Conservation (phyloP, 1,284 basidiomycete species). For the Malassezia caprae region DNA sequence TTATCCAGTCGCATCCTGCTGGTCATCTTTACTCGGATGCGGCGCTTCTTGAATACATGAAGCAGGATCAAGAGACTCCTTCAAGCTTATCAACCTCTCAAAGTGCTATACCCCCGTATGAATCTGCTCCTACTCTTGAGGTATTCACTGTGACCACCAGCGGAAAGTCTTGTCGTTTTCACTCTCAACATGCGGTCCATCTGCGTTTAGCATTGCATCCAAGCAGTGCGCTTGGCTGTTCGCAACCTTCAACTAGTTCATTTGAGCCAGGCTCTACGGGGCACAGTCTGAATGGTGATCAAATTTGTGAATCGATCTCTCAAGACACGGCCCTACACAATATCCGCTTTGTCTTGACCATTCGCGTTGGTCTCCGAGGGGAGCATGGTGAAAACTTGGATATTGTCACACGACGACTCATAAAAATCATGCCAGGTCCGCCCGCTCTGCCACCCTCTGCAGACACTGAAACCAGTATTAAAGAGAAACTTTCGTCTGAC, state of each 20-base stretch:
- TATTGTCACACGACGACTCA: constrained; percentile 22
- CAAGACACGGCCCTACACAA: constrained; percentile 42
- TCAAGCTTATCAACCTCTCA: background rate
- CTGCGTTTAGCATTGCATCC: constrained; percentile 37
- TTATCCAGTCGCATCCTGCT: constrained; percentile 27
- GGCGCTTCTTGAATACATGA: background rate
- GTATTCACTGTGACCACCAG: constrained; percentile 19
- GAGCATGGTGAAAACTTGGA: constrained; percentile 26
- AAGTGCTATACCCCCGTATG: background rate
- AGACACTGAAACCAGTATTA: background rate
- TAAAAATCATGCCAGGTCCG: constrained; percentile 37
- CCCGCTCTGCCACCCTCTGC: constrained; percentile 17
- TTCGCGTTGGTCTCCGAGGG: constrained; percentile 30
- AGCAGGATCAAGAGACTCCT: background rate
- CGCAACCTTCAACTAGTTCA: background rate
- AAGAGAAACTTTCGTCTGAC: background rate
- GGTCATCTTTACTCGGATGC: constrained; percentile 7
- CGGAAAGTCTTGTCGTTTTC: constrained; percentile 43
- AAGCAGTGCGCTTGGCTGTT: background rate
- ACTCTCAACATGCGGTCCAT: constrained; percentile 29
- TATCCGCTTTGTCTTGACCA: constrained; percentile 37
- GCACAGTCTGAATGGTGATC: constrained; percentile 33
- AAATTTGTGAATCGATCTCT: constrained; percentile 41
- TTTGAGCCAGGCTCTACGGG: constrained; percentile 37
- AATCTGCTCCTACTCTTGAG: background rate